Evolutionary conservation across 2,329 filamentous ascomycete species (phyloP).

Genomic region (Fusarium gaditjirri): DNA sequence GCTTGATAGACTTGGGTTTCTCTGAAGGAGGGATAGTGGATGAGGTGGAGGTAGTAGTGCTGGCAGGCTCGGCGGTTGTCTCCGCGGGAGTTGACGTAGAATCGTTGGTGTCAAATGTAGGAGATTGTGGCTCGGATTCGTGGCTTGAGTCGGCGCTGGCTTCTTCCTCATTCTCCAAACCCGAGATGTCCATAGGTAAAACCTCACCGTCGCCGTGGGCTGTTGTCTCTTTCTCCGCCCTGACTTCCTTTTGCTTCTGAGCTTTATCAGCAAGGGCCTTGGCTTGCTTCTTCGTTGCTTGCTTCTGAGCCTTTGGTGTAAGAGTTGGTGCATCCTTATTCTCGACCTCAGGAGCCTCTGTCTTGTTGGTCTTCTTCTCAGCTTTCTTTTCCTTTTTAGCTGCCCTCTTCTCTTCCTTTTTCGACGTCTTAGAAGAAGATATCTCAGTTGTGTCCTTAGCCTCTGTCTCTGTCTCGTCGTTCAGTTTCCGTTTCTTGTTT

Average conservation of each 20-base stretch:
- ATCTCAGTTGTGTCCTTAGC: constrained; percentile 56
- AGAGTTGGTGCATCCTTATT: constrained; percentile 40
- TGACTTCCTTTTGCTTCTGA: constrained; percentile 35
- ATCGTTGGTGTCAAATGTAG: constrained; percentile 67
- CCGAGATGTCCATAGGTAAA: constrained; percentile 44
- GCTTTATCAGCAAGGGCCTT: constrained; percentile 27
- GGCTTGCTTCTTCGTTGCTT: constrained; percentile 44
- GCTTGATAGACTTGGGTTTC: constrained; percentile 72
- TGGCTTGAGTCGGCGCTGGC: constrained; percentile 59
- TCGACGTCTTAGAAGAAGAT: constrained; percentile 57
- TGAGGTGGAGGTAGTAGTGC: constrained; percentile 74
- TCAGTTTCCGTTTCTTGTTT: constrained; percentile 66
- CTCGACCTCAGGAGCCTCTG: constrained; percentile 49
- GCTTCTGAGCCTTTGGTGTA: constrained; percentile 41
- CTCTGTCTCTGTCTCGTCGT: constrained; percentile 41
- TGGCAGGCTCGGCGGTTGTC: constrained; percentile 59
- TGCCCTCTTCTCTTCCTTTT: constrained; percentile 65
- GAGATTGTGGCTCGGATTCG: constrained; percentile 61
- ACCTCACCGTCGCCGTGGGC: constrained; percentile 26
- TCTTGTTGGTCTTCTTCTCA: constrained; percentile 56
- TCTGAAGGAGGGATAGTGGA: constrained; percentile 70
- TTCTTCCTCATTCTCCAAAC: constrained; percentile 55
- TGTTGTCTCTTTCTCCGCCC: constrained; percentile 25
- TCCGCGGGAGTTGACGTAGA: constrained; percentile 53
- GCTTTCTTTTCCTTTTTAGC: constrained; percentile 59